Conservation (phyloP, 1,139 yeast genomes). For the Pneumocystis wakefieldiae region DNA sequence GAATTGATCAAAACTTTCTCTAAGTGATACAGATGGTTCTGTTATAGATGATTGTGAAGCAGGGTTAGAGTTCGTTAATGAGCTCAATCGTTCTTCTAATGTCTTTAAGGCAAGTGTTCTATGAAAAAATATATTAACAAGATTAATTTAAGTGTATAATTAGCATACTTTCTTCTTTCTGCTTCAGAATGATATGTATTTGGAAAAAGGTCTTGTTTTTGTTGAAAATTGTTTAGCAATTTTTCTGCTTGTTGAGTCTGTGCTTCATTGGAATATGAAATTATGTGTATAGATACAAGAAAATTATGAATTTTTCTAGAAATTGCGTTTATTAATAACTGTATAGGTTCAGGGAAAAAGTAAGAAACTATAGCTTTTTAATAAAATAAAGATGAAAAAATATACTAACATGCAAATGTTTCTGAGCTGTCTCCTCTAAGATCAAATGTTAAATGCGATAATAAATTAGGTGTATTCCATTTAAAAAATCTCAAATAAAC, state of each 20-base stretch:
- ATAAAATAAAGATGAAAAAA: not conserved
- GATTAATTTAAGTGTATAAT: not conserved
- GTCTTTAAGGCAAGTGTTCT: not conserved
- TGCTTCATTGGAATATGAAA: conserved; percentile 41
- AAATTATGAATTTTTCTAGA: conserved; percentile 41
- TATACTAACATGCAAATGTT: conserved; percentile 39
- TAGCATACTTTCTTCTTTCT: conserved; percentile 49
- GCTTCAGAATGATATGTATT: conserved; percentile 33
- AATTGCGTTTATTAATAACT: conserved; percentile 33
- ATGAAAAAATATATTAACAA: not conserved
- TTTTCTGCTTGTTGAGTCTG: conserved; percentile 33
- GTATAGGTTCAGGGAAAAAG: conserved; percentile 29
- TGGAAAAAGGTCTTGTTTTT: conserved; percentile 16
- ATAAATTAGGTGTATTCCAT: conserved; percentile 25
- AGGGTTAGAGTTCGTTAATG: not conserved
- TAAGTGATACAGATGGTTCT: not conserved
- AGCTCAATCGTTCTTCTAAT: not conserved
- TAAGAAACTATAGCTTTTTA: conserved; percentile 33
- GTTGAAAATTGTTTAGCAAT: conserved; percentile 22
- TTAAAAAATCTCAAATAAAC: conserved; percentile 64
- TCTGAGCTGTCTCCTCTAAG: conserved; percentile 19
- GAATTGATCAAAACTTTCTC: not conserved
- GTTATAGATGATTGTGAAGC: not conserved
- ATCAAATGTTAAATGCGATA: conserved; percentile 20
- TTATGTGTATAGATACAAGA: conserved; percentile 37